Conservation (phyloP, 176 grass and related monocot species). For the Carex pumila region DNA sequence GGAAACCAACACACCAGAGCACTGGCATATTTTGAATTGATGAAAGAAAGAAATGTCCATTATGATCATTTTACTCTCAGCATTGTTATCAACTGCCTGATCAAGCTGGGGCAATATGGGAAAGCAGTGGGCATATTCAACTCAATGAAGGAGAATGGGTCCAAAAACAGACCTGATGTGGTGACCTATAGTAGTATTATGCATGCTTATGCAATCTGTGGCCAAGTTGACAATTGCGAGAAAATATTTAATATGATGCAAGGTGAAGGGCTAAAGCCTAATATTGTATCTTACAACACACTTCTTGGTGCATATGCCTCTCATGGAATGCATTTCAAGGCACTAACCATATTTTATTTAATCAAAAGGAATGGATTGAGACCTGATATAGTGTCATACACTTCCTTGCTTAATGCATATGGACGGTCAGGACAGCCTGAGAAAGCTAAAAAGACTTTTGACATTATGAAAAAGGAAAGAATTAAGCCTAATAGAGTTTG, state of each 20-base stretch:
- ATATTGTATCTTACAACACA: slow-evolving; percentile 84
- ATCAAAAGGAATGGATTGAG: slow-evolving; percentile 54
- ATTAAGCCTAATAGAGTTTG: slow-evolving; percentile 89
- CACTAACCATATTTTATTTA: slow-evolving; percentile 62
- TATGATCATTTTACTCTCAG: slow-evolving; percentile 75
- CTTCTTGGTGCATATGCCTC: slow-evolving; percentile 86
- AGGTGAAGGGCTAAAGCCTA: slow-evolving; percentile 85
- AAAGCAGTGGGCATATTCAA: slow-evolving; percentile 77
- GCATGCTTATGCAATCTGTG: slow-evolving; percentile 76
- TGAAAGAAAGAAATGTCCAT: slow-evolving; percentile 60
- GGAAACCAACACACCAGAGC: slow-evolving; percentile 72
- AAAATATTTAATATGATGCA: slow-evolving; percentile 86
- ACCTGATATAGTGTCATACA: slow-evolving; percentile 86
- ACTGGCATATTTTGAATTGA: slow-evolving; percentile 76
- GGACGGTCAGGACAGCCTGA: slow-evolving; percentile 75
- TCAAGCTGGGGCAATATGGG: slow-evolving; percentile 64
- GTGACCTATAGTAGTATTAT: slow-evolving; percentile 92
- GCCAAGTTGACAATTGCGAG: slow-evolving; percentile 85
- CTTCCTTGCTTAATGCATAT: slow-evolving; percentile 89
- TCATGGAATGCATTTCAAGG: slow-evolving; percentile 65
- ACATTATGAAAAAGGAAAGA: slow-evolving; percentile 53
- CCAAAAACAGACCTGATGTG: slow-evolving; percentile 64
- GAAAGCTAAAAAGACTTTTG: slow-evolving; percentile 67
- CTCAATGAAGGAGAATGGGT: slow-evolving; percentile 62
- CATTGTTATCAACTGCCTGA: slow-evolving; percentile 85